These are phyloP conservation scores for Ensete glaucum DNA, from an alignment of 176 grass and related monocot species.

Conservation along the genomic window DNA sequence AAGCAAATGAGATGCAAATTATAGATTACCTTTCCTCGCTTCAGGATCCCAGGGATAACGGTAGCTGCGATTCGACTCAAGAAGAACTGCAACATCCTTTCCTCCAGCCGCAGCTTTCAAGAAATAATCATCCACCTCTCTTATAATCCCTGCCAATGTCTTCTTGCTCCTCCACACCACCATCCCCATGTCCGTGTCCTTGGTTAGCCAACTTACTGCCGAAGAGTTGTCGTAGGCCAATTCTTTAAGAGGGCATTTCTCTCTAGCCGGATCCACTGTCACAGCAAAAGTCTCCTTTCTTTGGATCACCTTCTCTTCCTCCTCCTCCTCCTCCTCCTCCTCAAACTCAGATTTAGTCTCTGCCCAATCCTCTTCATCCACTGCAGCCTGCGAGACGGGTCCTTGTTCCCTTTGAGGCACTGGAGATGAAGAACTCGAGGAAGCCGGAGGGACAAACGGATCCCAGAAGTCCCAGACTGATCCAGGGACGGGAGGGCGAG, in stretches of 20 bases:
- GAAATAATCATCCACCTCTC: slow-evolving; percentile 91
- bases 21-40: slow-evolving; percentile 56
- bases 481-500: slow-evolving; percentile 49
- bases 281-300: slow-evolving; percentile 18
- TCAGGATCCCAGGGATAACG: slow-evolving; percentile 40
- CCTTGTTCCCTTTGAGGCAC: slow-evolving; percentile 34
- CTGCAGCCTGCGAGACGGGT: slow-evolving; percentile 25
- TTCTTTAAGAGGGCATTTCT: slow-evolving; percentile 25
- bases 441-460: slow-evolving; percentile 31
- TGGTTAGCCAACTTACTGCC: slow-evolving; percentile 48
- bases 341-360: slow-evolving; percentile 53
- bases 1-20: background rate
- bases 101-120: slow-evolving; percentile 87
- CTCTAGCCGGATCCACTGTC: slow-evolving; percentile 16
- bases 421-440: slow-evolving; percentile 35
- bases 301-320: background rate
- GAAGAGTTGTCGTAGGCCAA: slow-evolving; percentile 51
- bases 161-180: slow-evolving; percentile 40
- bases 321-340: slow-evolving; percentile 48
- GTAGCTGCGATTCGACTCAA: slow-evolving; percentile 51
- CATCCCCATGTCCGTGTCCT: slow-evolving; percentile 42
- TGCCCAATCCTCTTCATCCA: slow-evolving; percentile 52
- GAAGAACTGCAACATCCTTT: slow-evolving; percentile 56
- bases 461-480: slow-evolving; percentile 54
- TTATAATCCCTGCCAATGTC: slow-evolving; percentile 57